phyloP scores from a whole-genome alignment of 345 rosid species.

The Syzygium aqueum region DNA sequence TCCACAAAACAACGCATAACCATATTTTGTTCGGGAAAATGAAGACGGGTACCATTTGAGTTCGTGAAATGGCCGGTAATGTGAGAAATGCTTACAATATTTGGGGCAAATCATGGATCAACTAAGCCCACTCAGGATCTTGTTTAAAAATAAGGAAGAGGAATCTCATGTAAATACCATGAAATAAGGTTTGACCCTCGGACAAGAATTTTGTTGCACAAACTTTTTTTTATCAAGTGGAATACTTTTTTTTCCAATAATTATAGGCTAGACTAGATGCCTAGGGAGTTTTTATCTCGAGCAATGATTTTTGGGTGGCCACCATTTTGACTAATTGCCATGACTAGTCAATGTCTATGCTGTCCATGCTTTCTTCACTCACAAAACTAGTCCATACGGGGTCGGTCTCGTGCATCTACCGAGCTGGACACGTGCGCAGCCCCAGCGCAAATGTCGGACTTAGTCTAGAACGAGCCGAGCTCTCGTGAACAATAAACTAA shows the following conservation, averaged over 20 bases:
- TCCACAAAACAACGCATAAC: background rate
- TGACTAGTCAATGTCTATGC: background rate
- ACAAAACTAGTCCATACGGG: background rate
- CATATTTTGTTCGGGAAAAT: background rate
- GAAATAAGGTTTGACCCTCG: too few species aligned
- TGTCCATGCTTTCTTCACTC: background rate
- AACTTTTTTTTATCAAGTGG: background rate
- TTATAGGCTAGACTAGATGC: background rate
- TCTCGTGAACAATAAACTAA: background rate
- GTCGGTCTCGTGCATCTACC: constrained; percentile 3
- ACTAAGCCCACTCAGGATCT: too few species aligned
- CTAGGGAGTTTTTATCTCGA: background rate
- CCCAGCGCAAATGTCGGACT: background rate
- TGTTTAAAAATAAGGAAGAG: too few species aligned
- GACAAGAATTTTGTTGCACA: background rate
- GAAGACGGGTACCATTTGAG: background rate
- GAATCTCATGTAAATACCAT: too few species aligned
- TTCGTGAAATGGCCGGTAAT: background rate
- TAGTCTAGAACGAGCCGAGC: background rate
- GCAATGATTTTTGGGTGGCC: background rate
- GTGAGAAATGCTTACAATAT: background rate
- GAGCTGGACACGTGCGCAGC: constrained; percentile 59
- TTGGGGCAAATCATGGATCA: background rate
- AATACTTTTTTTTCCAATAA: background rate
- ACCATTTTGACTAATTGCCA: background rate